Conservation (phyloP, 2,329 filamentous ascomycete species). For the Ophiostoma sp. region DNA sequence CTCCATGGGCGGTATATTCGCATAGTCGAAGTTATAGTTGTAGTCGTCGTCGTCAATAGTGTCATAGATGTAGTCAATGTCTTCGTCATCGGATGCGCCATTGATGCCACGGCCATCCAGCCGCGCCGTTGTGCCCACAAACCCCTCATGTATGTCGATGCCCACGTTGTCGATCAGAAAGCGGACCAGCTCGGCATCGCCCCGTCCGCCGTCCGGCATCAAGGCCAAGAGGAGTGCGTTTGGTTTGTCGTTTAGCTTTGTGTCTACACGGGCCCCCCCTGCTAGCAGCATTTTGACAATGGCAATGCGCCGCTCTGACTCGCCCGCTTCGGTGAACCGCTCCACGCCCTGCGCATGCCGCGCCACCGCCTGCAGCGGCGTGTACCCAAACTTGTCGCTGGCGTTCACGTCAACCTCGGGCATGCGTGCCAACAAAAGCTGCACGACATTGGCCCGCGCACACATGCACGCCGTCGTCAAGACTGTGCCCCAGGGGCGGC, state of each 20-base stretch:
- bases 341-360: background rate
- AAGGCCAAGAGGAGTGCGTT: no score
- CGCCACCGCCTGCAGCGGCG: background rate
- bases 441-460: no score
- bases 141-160: background rate
- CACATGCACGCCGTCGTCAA: no score
- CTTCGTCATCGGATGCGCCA: background rate
- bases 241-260: no score
- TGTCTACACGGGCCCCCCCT: background rate
- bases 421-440: no score
- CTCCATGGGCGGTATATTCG: background rate
- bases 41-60: background rate
- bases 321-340: no score
- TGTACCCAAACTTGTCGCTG: no score
- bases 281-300: background rate
- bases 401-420: no score
- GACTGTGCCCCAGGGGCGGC: no score
- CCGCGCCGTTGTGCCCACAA: no score
- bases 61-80: background rate
- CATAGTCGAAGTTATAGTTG: background rate
- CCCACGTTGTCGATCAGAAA: background rate
- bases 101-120: no score
- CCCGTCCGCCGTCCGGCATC: background rate
- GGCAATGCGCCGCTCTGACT: background rate
- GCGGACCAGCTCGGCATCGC: background rate